Base-by-base conservation (phyloP, 257 asterid species). In the Plectranthus barbatus region DNA sequence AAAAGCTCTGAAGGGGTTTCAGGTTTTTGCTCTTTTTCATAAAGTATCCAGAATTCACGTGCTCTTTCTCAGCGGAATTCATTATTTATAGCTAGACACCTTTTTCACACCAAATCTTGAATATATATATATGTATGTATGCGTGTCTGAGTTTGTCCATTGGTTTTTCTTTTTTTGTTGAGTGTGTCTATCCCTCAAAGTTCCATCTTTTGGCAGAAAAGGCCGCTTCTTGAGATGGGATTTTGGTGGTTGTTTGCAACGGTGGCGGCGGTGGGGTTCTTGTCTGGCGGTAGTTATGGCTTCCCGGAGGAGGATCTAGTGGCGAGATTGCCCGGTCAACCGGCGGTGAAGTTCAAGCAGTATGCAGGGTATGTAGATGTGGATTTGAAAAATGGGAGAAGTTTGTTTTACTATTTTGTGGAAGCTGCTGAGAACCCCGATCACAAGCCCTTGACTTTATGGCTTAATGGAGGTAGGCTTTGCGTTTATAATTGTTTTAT, bases 401-500 rank as follows among this genome's bases (percentile, higher is more conserved):
- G 96, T 69, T 81, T 91, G 74, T 91, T 88, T 77, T 91, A 91
- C 71, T 91, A 91, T 72, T 88, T 88, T 78, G 98, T 83, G 55
- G 98, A 91, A 77, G 96, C 98, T 76, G 90, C 67, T 9, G 71
- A 74, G 29, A 81, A 91, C 6, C 81, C 98, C 68, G 69, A 73
- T 76, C 80, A 62, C 46, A 91, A 84, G 60, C 98, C 98, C 21
- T 86, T 91, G 7, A 63, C 95, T 71, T 77, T 91, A 12, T 91
- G 98, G 98, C 92, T 91, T 61, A 91, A 91, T 86, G 98, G 98
- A 86, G 98, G 98, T 91, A 45, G 4, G 20, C 9, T 65, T 53
- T 67, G 31, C 34, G 3, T 10, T 53, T 23, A 14, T 17, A 13
- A 1, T 34, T 1, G 12, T 60, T 45, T 33, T 26, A 26, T 26